Evolutionary conservation across 768 basidiomycete species (phyloP), one percentile per base, ranked within the genome.

Genomic region (Boletellus sp.): DNA sequence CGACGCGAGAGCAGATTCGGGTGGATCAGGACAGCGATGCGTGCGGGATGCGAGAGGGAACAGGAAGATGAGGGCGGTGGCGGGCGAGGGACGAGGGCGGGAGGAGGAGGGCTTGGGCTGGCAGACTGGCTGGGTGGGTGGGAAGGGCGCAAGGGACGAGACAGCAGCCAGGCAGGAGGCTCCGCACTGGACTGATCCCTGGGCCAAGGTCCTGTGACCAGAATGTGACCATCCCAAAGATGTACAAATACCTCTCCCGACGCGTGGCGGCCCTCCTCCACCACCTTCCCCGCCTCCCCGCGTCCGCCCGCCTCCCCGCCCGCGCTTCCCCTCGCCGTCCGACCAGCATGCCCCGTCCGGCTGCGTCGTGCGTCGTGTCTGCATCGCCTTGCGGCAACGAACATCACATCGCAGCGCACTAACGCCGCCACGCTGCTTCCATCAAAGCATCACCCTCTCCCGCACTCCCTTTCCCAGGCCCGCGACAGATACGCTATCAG

Each of bases 121-220:
- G 32, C 53, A 45, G 42, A 44, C 19, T 39, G 33, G 26, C 36
- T 53, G 53, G 42, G 8, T 28, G 28, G 42, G 24, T 35, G 52
- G 31, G 52, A 46, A 48, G 22, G 43, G 52, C 58, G 46, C 59
- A 50, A 63, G 56, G 62, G 54, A 51, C 53, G 54, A n/a, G n/a
- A 51, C 56, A 48, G 26, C 33, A 50, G 42, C 42, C 54, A 55
- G 53, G 48, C 58, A 56, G 57, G 53, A 58, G 51, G 46, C 38
- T 47, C 24, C 54, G 48, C 61, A 57, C 62, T 61, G 46, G 32
- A 38, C 45, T 28, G 58, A 53, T 52, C 47, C 53, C 51, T 33
- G 47, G 26, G 28, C 54, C 48, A 40, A 31, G 58, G 61, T 69
- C 65, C 65, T 69, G 65, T 67, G 65, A 69, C 67, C 48, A 44